These are phyloP conservation scores for Tetrahymena malaccensis DNA, from an alignment of 73 alveolate genomes.

Conservation along the genomic window DNA sequence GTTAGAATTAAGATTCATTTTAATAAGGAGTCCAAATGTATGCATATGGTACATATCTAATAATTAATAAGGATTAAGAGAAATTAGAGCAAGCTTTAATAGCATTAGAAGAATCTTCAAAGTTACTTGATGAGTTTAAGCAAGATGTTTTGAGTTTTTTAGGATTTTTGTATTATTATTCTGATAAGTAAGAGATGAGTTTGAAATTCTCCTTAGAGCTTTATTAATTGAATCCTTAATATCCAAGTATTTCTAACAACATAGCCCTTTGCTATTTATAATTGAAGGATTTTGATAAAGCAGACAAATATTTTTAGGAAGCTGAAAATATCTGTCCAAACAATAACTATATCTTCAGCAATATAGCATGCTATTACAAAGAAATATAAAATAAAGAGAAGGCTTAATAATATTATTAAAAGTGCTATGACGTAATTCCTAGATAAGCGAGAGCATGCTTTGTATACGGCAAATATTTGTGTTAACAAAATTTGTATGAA, in stretches of 20 bases:
- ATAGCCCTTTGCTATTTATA: neutral
- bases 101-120: neutral
- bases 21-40: neutral
- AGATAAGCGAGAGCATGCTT: neutral
- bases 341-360: neutral
- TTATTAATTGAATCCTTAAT: neutral
- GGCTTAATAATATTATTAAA: neutral
- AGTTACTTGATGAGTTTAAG: neutral
- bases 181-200: neutral
- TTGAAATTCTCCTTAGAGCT: neutral
- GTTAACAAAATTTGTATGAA: neutral
- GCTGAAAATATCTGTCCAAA: neutral
- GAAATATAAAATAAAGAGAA: neutral
- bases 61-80: neutral
- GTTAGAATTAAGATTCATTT: neutral
- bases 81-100: neutral
- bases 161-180: neutral
- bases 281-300: neutral
- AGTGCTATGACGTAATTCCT: neutral
- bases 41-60: neutral
- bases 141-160: neutral
- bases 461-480: neutral
- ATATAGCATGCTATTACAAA: neutral
- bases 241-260: neutral
- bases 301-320: neutral